These are phyloP conservation scores for Arthrobotrys entomopaga DNA, from an alignment of 2,329 filamentous ascomycete species.

Conservation along the genomic window DNA sequence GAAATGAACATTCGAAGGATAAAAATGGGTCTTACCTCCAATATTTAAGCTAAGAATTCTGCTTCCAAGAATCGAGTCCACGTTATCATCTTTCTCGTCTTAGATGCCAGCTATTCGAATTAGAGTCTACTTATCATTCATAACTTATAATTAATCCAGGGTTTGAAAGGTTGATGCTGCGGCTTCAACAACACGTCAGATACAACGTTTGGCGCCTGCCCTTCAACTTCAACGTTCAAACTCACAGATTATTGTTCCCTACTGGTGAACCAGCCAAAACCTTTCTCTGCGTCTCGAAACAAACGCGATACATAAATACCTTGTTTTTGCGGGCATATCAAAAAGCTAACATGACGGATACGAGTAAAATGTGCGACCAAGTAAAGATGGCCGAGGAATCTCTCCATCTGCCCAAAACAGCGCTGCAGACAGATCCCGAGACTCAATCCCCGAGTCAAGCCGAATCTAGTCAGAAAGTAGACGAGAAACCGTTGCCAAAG, in stretches of 20 bases:
- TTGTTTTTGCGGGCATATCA: too few relatives aligned
- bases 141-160: too few relatives aligned
- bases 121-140: too few relatives aligned
- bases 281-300: too few relatives aligned
- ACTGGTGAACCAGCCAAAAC: neutral
- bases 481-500: slow-evolving; percentile 66
- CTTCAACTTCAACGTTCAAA: neutral
- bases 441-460: slow-evolving; percentile 10
- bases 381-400: slow-evolving; percentile 35
- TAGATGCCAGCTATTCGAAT: too few relatives aligned
- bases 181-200: slow-evolving; percentile 36
- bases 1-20: neutral
- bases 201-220: slow-evolving; percentile 13
- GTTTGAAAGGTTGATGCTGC: neutral
- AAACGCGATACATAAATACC: too few relatives aligned
- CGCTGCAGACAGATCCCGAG: neutral
- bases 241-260: neutral
- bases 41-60: too few relatives aligned
- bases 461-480: slow-evolving; percentile 11
- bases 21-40: too few relatives aligned
- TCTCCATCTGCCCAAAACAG: slow-evolving; percentile 20
- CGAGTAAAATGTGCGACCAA: slow-evolving; percentile 31
- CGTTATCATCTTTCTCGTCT: too few relatives aligned
- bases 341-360: slow-evolving; percentile 20
- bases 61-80: too few relatives aligned